Evolutionary conservation across 2,329 filamentous ascomycete species (phyloP), one percentile per base, ranked within the genome.

Genomic region (Macrophomina phaseolina): DNA sequence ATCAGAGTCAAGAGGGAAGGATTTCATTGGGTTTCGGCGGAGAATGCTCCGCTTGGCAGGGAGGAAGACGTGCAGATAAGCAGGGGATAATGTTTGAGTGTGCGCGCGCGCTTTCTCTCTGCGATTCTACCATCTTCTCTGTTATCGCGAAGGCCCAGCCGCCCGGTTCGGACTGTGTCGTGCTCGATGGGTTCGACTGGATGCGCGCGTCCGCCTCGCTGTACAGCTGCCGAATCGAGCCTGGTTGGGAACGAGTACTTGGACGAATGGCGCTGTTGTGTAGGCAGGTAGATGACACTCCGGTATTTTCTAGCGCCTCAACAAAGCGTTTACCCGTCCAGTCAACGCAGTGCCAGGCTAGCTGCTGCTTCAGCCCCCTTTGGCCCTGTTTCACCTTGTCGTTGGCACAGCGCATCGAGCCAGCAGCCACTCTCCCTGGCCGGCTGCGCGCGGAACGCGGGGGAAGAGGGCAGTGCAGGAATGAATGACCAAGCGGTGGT

Each of bases 301-400:
- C 40, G 23, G 56, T 12, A 58, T 32, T 18, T 30, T 40, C 56
- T 61, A 61, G 56, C 45, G 56, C 42, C 56, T 48, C 56, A 61
- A 49, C 56, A 61, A 48, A 48, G 56, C 42, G 51, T 32, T 14
- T 36, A 38, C 32, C 51, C 32, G 51, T 55, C 51, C 51, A 38
- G 14, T 38, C 51, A 38, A 4, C 23, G n/a, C 46, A 6, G 12
- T 28, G n/a, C 46, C 23, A 16, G 16, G 42, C 23, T 55, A 9
- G 32, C 16, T 38, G 38, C 32, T 28, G 28, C 32, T 8, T 55
- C 51, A 28, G 56, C 40, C n/a, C 42, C 56, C 51, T 34, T 61
- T 48, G 56, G 56, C 30, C 56, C 40, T 34, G 56, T 61, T 61
- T 48, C 56, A 61, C 30, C 40, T 23, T 23, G 9, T 23, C n/a